A percentile compares a stretch with the other conserved stretches of the same genome.
These are phyloP conservation scores for Wakefieldia striispora DNA, from an alignment of 768 basidiomycete genomes.

Conservation along the genomic window DNA sequence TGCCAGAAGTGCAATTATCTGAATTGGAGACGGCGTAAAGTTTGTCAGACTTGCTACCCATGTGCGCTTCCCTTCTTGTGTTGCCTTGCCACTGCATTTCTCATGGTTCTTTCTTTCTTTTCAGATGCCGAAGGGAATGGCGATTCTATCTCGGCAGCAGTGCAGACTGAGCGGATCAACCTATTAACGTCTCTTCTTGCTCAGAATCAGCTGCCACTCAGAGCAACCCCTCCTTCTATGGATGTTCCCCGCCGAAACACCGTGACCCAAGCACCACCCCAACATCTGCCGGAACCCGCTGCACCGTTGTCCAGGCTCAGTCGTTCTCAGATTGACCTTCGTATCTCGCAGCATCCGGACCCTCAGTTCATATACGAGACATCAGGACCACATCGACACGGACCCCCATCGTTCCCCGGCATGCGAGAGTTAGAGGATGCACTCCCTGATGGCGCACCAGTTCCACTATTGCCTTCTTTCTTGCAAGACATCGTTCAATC, in stretches of 20 bases:
- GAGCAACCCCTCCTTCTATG: conserved; percentile 14
- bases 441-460: conserved; percentile 35
- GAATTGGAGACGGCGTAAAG: conserved; percentile 85
- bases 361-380: conserved; percentile 72
- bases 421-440: conserved; percentile 23
- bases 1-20: conserved; percentile 84
- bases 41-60: conserved; percentile 86
- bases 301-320: conserved; percentile 37
- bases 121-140: conserved; percentile 86
- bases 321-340: conserved; percentile 47
- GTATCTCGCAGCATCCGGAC: conserved; percentile 42
- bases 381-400: conserved; percentile 40
- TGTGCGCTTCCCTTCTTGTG: conserved; percentile 46
- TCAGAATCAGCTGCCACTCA: conserved; percentile 44
- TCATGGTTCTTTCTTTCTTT: conserved; percentile 2
- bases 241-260: conserved; percentile 41
- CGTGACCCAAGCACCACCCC: conserved; percentile 45
- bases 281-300: conserved; percentile 38
- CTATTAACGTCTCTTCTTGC: conserved; percentile 72
- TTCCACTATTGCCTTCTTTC: conserved; percentile 72
- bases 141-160: conserved; percentile 80
- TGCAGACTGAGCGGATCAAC: conserved; percentile 82
- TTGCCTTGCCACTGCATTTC: conserved; percentile 5
- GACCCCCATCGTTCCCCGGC: conserved; percentile 38
- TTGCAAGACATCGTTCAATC: conserved; percentile 72